Evolutionary conservation across 306 rosid species (phyloP).

Genomic region (Cicer yamashitae): DNA sequence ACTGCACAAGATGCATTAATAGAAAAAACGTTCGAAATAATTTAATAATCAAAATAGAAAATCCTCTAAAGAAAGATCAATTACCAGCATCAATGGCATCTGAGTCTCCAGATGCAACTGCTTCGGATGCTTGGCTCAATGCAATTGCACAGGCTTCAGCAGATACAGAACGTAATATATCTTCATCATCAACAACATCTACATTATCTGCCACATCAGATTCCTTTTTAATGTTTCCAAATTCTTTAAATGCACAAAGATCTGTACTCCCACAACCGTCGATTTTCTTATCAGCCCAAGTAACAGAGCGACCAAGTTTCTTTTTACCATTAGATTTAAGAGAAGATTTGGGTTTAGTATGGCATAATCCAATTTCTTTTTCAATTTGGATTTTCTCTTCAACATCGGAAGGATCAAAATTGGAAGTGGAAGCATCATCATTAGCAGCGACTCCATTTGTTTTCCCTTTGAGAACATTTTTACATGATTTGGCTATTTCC

Average conservation of each 20-base stretch:
- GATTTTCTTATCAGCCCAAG: slow-evolving; percentile 81
- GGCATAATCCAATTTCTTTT: slow-evolving; percentile 48
- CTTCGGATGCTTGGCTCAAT: slow-evolving; percentile 76
- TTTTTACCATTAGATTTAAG: slow-evolving; percentile 66
- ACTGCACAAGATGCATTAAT: slow-evolving; percentile 54
- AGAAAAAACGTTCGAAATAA: slow-evolving; percentile 18
- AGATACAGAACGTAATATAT: slow-evolving; percentile 52
- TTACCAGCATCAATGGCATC: slow-evolving; percentile 77
- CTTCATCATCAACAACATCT: slow-evolving; percentile 50
- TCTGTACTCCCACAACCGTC: slow-evolving; percentile 49
- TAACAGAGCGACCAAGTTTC: slow-evolving; percentile 71
- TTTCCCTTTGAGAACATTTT: slow-evolving; percentile 44
- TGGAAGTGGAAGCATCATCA: slow-evolving; percentile 46
- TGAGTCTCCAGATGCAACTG: slow-evolving; percentile 63
- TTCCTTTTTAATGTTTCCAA: slow-evolving; percentile 43
- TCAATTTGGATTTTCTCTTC: slow-evolving; percentile 49
- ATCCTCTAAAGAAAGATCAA: slow-evolving; percentile 31
- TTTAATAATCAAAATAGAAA: slow-evolving; percentile 39
- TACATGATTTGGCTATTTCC: slow-evolving; percentile 49
- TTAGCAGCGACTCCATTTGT: slow-evolving; percentile 41
- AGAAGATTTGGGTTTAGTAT: slow-evolving; percentile 59
- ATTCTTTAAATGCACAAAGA: slow-evolving; percentile 63
- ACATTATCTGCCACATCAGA: slow-evolving; percentile 37
- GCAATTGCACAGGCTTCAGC: slow-evolving; percentile 93
- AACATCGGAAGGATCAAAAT: slow-evolving; percentile 40